These are phyloP conservation scores for Coemansia sp. DNA, from an alignment of 192 early-diverging fungal species.

Conservation along the genomic window DNA sequence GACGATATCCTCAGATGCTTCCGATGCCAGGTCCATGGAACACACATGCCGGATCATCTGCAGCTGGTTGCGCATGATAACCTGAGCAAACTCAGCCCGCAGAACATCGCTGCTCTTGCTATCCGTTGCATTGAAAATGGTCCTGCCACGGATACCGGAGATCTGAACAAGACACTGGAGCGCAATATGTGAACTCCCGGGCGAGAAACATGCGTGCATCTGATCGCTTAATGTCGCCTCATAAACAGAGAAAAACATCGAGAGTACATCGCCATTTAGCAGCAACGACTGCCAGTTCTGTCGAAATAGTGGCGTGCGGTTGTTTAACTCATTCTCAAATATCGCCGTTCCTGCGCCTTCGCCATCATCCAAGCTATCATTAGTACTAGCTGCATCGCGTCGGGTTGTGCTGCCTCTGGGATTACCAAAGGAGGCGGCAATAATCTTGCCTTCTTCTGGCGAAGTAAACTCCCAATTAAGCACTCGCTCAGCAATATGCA, in stretches of 20 bases:
- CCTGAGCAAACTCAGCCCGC: constrained; percentile 36
- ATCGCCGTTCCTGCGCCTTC: constrained; percentile 22
- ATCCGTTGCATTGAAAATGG: constrained; percentile 24
- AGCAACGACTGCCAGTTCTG: constrained; percentile 39
- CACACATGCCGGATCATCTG: constrained; percentile 47
- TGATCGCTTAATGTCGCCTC: constrained; percentile 46
- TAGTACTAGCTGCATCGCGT: not conserved
- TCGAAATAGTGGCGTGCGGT: constrained; percentile 43
- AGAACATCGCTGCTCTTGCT: constrained; percentile 21
- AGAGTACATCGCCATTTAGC: constrained; percentile 35
- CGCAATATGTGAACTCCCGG: constrained; percentile 48
- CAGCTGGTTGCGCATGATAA: constrained; percentile 45
- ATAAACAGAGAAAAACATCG: constrained; percentile 48
- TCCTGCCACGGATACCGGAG: constrained; percentile 45
- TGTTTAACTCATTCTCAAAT: constrained; percentile 25
- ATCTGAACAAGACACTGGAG: constrained; percentile 50
- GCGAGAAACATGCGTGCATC: constrained; percentile 49
- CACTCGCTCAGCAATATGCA: constrained; percentile 41
- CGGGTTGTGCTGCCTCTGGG: constrained; percentile 1
- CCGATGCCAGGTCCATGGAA: constrained; percentile 37
- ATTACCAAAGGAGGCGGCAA: constrained; percentile 33
- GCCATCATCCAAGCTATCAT: constrained; percentile 16
- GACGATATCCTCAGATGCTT: constrained; percentile 44
- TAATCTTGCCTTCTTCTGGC: constrained; percentile 20
- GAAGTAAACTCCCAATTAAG: constrained; percentile 46